phyloP scores from a whole-genome alignment of 2,329 filamentous ascomycete species.

The Neophaeococcomyces mojaviensis region DNA sequence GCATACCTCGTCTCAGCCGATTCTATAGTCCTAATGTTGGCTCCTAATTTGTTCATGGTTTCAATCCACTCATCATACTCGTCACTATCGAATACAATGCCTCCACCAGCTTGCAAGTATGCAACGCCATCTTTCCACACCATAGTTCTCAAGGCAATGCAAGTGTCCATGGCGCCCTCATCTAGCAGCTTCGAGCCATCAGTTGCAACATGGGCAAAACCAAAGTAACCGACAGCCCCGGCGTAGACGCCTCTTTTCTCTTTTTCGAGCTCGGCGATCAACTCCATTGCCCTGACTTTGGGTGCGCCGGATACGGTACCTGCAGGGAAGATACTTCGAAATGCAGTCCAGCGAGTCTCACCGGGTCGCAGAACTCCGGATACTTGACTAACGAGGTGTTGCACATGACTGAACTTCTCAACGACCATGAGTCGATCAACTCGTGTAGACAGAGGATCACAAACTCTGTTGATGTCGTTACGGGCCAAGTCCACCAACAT shows the following conservation, averaged over 20 bases:
- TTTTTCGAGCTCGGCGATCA: conserved; percentile 86
- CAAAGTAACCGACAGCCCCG: conserved; percentile 93
- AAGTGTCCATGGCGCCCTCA: conserved; percentile 88
- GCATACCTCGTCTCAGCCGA: conserved; percentile 67
- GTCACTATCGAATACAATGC: conserved; percentile 91
- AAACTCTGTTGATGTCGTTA: conserved; percentile 94
- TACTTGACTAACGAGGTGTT: conserved; percentile 93
- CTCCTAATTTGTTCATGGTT: conserved; percentile 91
- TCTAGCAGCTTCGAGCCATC: conserved; percentile 49
- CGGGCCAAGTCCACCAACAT: conserved; percentile 95
- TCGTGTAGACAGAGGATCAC: conserved; percentile 78
- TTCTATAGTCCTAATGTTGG: conserved; percentile 82
- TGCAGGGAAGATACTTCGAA: conserved; percentile 92
- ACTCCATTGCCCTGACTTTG: conserved; percentile 93
- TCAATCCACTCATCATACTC: conserved; percentile 87
- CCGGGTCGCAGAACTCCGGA: conserved; percentile 76
- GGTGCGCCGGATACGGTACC: conserved; percentile 93
- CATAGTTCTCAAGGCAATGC: conserved; percentile 82
- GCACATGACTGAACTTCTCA: conserved; percentile 91
- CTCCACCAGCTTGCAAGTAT: conserved; percentile 79
- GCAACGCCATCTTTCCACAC: conserved; percentile 82
- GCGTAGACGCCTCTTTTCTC: conserved; percentile 96
- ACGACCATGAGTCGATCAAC: conserved; percentile 94
- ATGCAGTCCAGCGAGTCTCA: conserved; percentile 89
- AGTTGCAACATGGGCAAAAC: conserved; percentile 65